Conservation (phyloP, 352 stramenopile species). For the Thalassiosira tumida region DNA sequence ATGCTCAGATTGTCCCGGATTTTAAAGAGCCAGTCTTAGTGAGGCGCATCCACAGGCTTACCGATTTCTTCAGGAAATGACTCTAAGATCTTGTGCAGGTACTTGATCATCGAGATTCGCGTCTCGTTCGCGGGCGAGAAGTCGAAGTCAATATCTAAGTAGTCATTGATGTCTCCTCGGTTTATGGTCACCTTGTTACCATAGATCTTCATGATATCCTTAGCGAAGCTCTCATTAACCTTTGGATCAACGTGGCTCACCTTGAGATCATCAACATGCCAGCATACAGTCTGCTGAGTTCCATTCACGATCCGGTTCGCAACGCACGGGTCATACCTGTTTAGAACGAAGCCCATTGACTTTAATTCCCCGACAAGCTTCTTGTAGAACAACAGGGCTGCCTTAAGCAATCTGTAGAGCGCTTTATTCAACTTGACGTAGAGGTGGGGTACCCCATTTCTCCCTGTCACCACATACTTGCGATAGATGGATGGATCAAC, state of each 20-base stretch:
- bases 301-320: slow-evolving; percentile 57
- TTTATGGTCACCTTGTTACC: not conserved
- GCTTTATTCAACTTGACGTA: slow-evolving; percentile 42
- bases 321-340: slow-evolving; percentile 62
- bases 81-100: slow-evolving; percentile 62
- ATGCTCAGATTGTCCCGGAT: too few species aligned
- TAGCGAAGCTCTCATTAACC: not conserved
- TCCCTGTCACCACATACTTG: not conserved
- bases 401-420: slow-evolving; percentile 47
- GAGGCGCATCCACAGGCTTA: slow-evolving; percentile 23
- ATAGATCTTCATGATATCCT: not conserved
- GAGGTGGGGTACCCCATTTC: slow-evolving; percentile 18
- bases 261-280: slow-evolving; percentile 87
- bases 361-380: slow-evolving; percentile 35
- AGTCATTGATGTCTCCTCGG: too few species aligned
- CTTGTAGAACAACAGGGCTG: slow-evolving; percentile 50
- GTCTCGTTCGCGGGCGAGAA: not conserved
- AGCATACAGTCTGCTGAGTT: slow-evolving; percentile 72
- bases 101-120: slow-evolving; percentile 58
- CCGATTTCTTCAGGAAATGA: slow-evolving; percentile 46
- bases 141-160: not conserved
- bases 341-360: slow-evolving; percentile 36
- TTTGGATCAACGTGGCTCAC: slow-evolving; percentile 44
- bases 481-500: slow-evolving; percentile 40
- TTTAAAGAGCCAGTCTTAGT: slow-evolving; percentile 59